Evolutionary conservation across 352 stramenopile genomes (phyloP), one percentile per base, ranked within the genome.

Genomic region (Globisporangium recalcitrans): DNA sequence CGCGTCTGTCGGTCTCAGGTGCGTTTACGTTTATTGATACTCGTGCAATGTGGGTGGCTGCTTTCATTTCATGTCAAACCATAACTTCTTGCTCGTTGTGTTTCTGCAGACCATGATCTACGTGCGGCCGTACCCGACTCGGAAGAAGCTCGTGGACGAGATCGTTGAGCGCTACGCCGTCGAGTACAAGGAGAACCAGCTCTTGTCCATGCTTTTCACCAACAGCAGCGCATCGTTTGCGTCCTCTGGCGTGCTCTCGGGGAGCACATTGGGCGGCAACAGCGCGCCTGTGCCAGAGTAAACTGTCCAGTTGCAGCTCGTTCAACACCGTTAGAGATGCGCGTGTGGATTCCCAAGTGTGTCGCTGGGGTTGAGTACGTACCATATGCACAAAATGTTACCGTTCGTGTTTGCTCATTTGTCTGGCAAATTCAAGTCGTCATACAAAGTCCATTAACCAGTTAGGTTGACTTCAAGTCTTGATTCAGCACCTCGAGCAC

Each of bases 61-160:
- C n/a, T n/a, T n/a, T n/a, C n/a, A n/a, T n/a, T n/a, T n/a, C n/a
- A n/a, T n/a, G n/a, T n/a, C n/a, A n/a, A n/a, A n/a, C n/a, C n/a
- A n/a, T n/a, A n/a, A n/a, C n/a, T n/a, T n/a, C n/a, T n/a, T n/a
- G n/a, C n/a, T n/a, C n/a, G n/a, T n/a, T n/a, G n/a, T n/a, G n/a
- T n/a, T n/a, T n/a, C n/a, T n/a, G 22, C 64, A 93, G 83, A 91
- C 87, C 13, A 86, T 75, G 60, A 67, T 93, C 63, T 95, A 95
- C 64, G 77, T 93, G 49, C 81, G 82, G 16, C 87, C 87, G 54
- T 95, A 94, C 56, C 84, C 87, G 40, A 95, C 87, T 16, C 83
- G 87, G 3, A 93, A 93, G 67, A 95, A 93, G 60, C 71, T 95
- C 19, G 82, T 95, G 58, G 85, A 94, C 55, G 87, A 95, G 64